phyloP scores from a whole-genome alignment of 2,329 filamentous ascomycete genomes.

The Cladophialophora yegresii region DNA sequence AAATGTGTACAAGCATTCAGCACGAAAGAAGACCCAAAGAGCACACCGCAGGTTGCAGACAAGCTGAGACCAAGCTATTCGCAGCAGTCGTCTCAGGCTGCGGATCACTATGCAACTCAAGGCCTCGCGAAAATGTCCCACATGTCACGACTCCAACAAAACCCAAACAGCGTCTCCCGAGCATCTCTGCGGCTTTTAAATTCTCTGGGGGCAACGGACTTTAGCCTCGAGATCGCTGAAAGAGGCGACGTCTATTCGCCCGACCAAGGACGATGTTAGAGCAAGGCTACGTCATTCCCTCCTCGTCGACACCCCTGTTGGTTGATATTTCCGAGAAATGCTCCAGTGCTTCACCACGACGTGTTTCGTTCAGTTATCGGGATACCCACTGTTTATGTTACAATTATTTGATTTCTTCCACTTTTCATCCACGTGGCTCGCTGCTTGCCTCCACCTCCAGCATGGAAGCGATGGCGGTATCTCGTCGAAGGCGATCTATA shows the following conservation, averaged over 20 bases:
- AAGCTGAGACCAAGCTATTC: neutral
- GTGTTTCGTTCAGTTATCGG: constrained; percentile 25
- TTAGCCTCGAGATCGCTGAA: neutral
- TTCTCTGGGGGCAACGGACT: neutral
- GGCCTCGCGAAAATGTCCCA: neutral
- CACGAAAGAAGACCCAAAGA: neutral
- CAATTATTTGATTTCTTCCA: constrained; percentile 25
- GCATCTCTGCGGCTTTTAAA: constrained; percentile 7
- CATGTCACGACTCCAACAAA: neutral
- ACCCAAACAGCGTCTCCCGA: neutral
- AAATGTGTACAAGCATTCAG: neutral
- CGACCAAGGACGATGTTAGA: neutral
- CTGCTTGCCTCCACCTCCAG: constrained; percentile 9
- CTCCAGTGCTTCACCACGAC: constrained; percentile 1
- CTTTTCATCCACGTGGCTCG: constrained; percentile 28
- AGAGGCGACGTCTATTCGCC: constrained; percentile 10
- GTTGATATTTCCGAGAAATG: neutral
- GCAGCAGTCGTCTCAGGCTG: neutral
- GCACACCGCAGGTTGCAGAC: neutral
- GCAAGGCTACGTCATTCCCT: constrained; percentile 26
- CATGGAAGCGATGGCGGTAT: neutral
- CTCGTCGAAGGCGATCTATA: constrained; percentile 7
- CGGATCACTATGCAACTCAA: neutral
- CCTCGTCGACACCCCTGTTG: neutral
- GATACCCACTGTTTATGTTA: constrained; percentile 30